Evolutionary conservation across 192 early-diverging fungal species (phyloP), one percentile per base, ranked within the genome.

Genomic region (Geosiphon pyriformis): DNA sequence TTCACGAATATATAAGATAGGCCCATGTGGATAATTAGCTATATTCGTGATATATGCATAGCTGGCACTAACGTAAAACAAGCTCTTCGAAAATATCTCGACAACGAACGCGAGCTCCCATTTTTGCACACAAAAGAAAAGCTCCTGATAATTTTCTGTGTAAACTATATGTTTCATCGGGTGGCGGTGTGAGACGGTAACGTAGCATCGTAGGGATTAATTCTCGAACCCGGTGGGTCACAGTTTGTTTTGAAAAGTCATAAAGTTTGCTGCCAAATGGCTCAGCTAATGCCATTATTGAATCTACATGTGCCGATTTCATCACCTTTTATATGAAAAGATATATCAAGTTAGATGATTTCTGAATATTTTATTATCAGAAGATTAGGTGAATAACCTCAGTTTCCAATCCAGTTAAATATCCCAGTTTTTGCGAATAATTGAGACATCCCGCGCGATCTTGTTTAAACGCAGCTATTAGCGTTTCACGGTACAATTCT

Each of bases 131-230:
- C 22, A 97, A 74, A 74, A 98, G 76, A 71, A 94, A 97, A 0
- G 89, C 91, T 1, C 96, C 94, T 22, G 89, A 91, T 48, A 99
- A 82, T 71, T 97, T 99, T 34, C 94, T 81, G 65, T 99, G 96
- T 73, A 97, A 75, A 15, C 90, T 90, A 74, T 99, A 99, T 3
- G 92, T 93, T 73, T 96, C 94, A 65, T 99, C 96, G n/a, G 96
- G 96, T 4, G 96, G 96, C 12, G 96, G 96, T 4, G 92, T 96
- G 31, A 99, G 73, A 25, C 96, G 77, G 65, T 99, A 88, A 52
- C 86, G 81, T 58, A 99, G 81, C 96, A 99, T 99, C 7, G 91
- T 83, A 1, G 96, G 96, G 66, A 99, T 99, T 8, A 88, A 84
- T 31, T 86, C 87, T 29, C 90, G 87, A 25, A 99, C 91, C 4